Percentiles rank a stretch among this genome's conserved stretches.
Evolutionary conservation across 108 stramenopile genomes (phyloP).

Genomic region (Cafeteria roenbergensis): DNA sequence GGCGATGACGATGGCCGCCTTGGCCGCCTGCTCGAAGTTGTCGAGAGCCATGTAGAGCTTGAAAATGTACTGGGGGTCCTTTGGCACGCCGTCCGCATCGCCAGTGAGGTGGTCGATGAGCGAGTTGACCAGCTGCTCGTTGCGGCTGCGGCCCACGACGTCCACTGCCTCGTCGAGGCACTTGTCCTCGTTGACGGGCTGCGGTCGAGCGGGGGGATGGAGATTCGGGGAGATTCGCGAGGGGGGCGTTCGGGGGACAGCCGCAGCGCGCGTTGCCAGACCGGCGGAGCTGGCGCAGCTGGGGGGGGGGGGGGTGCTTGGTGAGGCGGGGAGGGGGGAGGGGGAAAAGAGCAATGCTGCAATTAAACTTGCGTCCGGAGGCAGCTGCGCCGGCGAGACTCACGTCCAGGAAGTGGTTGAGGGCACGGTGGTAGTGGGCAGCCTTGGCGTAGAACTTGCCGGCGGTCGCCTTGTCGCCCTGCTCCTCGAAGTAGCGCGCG

Average conservation of each 20-base stretch:
- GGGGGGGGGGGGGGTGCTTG: no score
- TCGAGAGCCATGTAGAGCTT: constrained; percentile 51
- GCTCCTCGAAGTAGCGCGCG: constrained; percentile 39
- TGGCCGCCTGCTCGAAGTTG: constrained; percentile 41
- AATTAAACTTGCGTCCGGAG: no score
- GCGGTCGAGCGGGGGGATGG: no score
- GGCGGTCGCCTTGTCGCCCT: constrained; percentile 33
- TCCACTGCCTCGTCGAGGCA: constrained; percentile 37
- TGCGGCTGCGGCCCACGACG: constrained; percentile 41
- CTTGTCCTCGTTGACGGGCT: constrained; percentile 19
- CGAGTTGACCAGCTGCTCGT: constrained; percentile 41
- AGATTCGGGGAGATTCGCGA: no score
- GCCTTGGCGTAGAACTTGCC: constrained; percentile 38
- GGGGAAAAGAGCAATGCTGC: no score
- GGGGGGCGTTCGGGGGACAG: no score
- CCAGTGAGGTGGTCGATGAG: constrained; percentile 52
- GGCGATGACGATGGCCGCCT: constrained; percentile 49
- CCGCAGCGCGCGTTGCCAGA: no score
- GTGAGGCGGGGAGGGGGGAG: no score
- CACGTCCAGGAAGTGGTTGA: constrained; percentile 46
- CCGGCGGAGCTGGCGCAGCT: no score
- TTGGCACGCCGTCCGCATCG: constrained; percentile 48
- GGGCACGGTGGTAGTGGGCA: constrained; percentile 37
- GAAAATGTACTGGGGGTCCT: constrained; percentile 50
- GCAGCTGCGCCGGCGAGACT: no score